Evolutionary conservation across 2,329 filamentous ascomycete genomes (phyloP).

Genomic region (Trichoderma sp.): DNA sequence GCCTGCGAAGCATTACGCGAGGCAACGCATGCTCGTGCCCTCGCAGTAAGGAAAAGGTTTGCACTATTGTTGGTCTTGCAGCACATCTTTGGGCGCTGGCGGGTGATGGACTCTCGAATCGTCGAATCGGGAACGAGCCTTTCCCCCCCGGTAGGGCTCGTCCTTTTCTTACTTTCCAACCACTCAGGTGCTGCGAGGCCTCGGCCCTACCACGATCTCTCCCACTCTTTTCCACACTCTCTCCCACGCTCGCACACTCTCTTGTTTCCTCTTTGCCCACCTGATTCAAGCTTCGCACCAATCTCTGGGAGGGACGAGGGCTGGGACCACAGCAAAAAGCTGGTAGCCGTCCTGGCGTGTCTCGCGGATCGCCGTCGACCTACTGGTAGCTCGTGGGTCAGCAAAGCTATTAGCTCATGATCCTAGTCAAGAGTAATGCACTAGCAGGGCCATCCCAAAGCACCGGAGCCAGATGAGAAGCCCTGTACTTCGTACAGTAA

Average conservation of each 20-base stretch:
- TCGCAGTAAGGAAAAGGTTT: conserved; percentile 10
- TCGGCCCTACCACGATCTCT: conserved; percentile 15
- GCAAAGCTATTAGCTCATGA: conserved; percentile 7
- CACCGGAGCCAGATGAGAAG: conserved; percentile 15
- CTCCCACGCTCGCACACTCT: too few species aligned
- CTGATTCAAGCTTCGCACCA: background rate
- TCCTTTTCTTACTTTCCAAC: background rate
- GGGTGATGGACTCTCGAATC: background rate
- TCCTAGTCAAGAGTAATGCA: background rate
- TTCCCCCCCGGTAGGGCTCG: background rate
- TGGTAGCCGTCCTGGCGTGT: background rate
- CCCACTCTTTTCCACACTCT: background rate
- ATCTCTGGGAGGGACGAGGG: conserved; percentile 4
- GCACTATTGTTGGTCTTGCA: conserved; percentile 12
- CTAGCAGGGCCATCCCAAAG: conserved; percentile 25
- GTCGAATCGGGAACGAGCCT: conserved; percentile 15
- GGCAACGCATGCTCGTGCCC: conserved; percentile 6
- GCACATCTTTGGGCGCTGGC: background rate
- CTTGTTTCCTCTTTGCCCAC: background rate
- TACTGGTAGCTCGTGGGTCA: conserved; percentile 12
- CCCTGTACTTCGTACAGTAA: background rate
- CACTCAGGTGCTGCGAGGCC: background rate
- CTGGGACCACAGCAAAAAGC: background rate
- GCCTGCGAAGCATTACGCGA: background rate
- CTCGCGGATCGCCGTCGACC: conserved; percentile 20